These are phyloP conservation scores for Mucor ambiguus DNA, from an alignment of 371 early-diverging fungal species.

Conservation along the genomic window DNA sequence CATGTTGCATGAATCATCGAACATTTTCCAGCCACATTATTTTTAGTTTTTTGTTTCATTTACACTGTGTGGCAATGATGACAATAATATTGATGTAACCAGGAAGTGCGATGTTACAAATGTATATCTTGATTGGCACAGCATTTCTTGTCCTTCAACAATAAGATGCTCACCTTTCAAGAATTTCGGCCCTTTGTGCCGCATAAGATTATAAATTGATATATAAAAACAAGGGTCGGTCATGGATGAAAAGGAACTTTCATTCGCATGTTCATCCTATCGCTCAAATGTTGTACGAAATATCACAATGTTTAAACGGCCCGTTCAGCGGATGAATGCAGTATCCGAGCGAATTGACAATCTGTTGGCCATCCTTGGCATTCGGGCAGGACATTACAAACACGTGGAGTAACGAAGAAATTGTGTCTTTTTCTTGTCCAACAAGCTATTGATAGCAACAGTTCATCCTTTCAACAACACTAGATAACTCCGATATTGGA, in stretches of 20 bases:
- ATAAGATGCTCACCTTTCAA: not conserved
- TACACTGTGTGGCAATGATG: not conserved
- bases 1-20: not conserved
- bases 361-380: not conserved
- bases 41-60: not conserved
- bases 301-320: not conserved
- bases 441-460: not conserved
- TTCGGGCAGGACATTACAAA: not conserved
- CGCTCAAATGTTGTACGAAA: not conserved
- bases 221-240: not conserved
- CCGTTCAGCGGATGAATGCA: not conserved
- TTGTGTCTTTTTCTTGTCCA: not conserved
- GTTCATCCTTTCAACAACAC: not conserved
- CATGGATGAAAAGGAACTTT: not conserved
- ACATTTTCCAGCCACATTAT: not conserved
- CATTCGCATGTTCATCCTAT: not conserved
- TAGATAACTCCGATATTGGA: not conserved
- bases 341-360: not conserved
- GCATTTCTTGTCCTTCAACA: not conserved
- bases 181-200: not conserved
- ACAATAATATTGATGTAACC: not conserved
- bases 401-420: slow-evolving; percentile 2
- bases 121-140: not conserved
- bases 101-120: not conserved
- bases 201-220: not conserved